A percentile compares a stretch with the other conserved stretches of the same genome.
Conservation (phyloP, 164 flowering plant species). For the Kalanchoe fedtschenkoi region DNA sequence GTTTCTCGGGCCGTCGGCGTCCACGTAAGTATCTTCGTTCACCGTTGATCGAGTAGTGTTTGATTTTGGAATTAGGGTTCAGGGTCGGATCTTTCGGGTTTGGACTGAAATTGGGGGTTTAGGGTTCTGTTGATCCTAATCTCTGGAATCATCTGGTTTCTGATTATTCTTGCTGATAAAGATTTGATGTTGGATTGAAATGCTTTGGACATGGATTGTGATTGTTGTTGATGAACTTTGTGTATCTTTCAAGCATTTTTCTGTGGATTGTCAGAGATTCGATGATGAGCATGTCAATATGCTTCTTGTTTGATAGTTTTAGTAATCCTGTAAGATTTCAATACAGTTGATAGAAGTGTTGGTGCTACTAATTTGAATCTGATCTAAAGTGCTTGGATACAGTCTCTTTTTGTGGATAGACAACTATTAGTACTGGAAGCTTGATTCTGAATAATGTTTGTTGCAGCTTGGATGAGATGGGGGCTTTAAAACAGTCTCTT, state of each 20-base stretch:
- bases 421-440: neutral
- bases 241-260: neutral
- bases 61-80: neutral
- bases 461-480: slow-evolving; percentile 60
- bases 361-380: neutral
- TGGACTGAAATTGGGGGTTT: neutral
- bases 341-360: no score
- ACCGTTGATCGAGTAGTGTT: neutral
- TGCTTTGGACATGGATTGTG: no score
- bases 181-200: neutral
- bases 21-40: slow-evolving; percentile 35
- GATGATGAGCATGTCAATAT: no score
- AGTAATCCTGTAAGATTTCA: neutral
- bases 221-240: neutral
- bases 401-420: neutral
- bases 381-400: no score
- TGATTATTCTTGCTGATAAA: no score
- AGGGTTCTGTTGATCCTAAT: neutral
- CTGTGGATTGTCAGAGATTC: no score
- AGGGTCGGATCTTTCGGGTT: neutral
- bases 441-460: neutral
- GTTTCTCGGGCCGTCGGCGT: slow-evolving; percentile 70
- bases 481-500: slow-evolving; percentile 42
- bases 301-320: neutral
- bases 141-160: no score